phyloP scores from a whole-genome alignment of 1,139 yeast species.

The Kodamaea anthophila region DNA sequence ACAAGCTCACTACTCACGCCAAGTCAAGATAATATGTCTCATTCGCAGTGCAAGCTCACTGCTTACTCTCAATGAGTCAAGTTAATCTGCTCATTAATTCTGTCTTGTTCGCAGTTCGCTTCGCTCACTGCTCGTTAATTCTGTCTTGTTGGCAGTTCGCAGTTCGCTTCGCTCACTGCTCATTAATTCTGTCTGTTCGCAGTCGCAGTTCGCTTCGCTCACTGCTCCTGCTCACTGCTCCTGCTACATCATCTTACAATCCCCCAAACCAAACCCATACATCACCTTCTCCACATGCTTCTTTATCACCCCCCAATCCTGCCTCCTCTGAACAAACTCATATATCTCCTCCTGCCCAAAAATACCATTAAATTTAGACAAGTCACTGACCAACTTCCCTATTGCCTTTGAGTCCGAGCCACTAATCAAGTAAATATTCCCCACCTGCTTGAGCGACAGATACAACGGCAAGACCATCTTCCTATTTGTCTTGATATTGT shows the following conservation, averaged over 20 bases:
- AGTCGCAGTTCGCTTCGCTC: not conserved
- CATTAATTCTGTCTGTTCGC: too few relatives aligned
- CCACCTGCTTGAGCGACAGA: slow-evolving; percentile 76
- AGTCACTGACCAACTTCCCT: slow-evolving; percentile 77
- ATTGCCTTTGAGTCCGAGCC: slow-evolving; percentile 74
- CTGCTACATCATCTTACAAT: slow-evolving; percentile 45
- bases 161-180: too few relatives aligned
- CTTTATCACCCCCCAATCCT: slow-evolving; percentile 77
- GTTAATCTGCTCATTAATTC: too few relatives aligned
- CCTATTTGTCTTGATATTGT: slow-evolving; percentile 53
- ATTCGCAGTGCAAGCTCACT: too few relatives aligned
- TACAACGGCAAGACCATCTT: slow-evolving; percentile 69
- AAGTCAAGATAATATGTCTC: too few relatives aligned
- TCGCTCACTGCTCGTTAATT: too few relatives aligned
- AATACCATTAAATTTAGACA: slow-evolving; percentile 82
- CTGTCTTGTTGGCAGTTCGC: too few relatives aligned
- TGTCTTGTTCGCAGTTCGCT: too few relatives aligned
- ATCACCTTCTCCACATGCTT: slow-evolving; percentile 88
- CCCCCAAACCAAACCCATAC: slow-evolving; percentile 78
- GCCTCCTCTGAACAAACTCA: slow-evolving; percentile 82
- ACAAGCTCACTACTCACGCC: too few relatives aligned
- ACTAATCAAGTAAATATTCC: slow-evolving; percentile 75
- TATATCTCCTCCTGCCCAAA: slow-evolving; percentile 90
- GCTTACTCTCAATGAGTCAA: too few relatives aligned
- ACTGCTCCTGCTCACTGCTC: not conserved